Base-by-base conservation (phyloP, 2,329 filamentous ascomycete genomes). In the Apiospora hydei region DNA sequence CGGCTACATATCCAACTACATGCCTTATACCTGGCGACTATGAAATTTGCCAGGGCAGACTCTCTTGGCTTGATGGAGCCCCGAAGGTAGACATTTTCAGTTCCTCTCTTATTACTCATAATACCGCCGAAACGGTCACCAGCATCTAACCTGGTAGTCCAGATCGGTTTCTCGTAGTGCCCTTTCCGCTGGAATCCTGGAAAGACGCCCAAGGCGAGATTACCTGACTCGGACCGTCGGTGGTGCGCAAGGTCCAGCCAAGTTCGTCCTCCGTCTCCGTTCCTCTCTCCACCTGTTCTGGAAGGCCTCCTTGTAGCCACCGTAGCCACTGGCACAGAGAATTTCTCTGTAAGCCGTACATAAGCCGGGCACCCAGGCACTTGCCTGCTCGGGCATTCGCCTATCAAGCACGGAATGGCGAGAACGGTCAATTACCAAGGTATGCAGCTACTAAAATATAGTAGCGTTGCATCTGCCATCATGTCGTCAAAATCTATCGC, bases 141-240 rank as follows among this genome's bases (percentile, higher is more conserved):
- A n/a, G 57, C 18, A 64, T 38, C 34, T 38, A 38, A 38, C 10
- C 57, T 38, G 13, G 57, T 38, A 41, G 57, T 34, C 18, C 34
- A n/a, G 57, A 64, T 64, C 34, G 21, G 34, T 64, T 30, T 41
- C 14, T 64, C 57, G 34, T 24, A 64, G 57, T n/a, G 57, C 34
- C 57, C 11, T 38, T 61, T 64, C 21, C 34, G 21, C 34, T 38
- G 34, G 57, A 64, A 18, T 64, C 57, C 21, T 64, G 57, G 57
- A 64, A 64, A 64, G 57, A 64, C 21, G 57, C 57, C 34, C 57
- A 34, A n/a, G 57, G 21, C 57, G 57, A 41, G 34, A 64, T 64
- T 64, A 64, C 57, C 57, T 41, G 57, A 64, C 57, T 64, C 57
- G 57, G 57, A 41, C 57, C 57, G 57, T 6, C 57, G 57, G 34